Conservation (phyloP, 768 basidiomycete genomes). For the Nidula microcarpa region DNA sequence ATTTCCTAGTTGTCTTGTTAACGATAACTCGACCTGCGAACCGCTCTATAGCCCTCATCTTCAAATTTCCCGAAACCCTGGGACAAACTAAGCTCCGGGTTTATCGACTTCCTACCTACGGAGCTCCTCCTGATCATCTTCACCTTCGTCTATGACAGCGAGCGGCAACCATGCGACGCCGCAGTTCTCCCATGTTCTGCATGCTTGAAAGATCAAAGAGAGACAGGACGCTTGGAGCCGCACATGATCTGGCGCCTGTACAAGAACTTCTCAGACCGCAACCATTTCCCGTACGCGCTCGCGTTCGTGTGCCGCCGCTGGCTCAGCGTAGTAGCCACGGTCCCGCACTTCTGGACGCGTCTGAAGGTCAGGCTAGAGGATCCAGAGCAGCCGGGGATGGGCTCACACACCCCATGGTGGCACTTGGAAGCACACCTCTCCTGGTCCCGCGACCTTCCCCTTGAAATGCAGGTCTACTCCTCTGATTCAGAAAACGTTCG, state of each 20-base stretch:
- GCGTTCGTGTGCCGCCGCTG: conserved; percentile 4
- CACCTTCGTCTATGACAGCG: conserved; percentile 1
- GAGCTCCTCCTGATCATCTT: conserved; percentile 9
- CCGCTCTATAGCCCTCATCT: too few relatives aligned
- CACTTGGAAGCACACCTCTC: not conserved
- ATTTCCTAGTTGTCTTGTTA: too few relatives aligned
- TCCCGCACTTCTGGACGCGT: conserved; percentile 9
- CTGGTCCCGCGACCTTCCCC: conserved; percentile 2
- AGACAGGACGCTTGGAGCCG: not conserved
- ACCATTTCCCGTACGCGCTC: conserved; percentile 6
- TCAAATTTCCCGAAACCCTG: not conserved
- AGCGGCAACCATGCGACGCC: not conserved
- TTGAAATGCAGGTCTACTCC: conserved; percentile 4
- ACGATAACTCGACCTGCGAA: too few relatives aligned
- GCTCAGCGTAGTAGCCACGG: conserved; percentile 4
- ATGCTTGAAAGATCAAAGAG: not conserved
- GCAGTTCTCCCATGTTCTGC: not conserved
- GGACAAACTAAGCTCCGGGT: not conserved
- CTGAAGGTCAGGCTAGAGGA: not conserved
- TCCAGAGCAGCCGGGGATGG: too few relatives aligned
- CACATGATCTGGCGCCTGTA: conserved; percentile 6
- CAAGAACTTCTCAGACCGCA: not conserved
- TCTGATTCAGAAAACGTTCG: not conserved
- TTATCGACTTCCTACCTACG: conserved; percentile 2
- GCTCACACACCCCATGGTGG: conserved; percentile 1